Evolutionary conservation across 2,329 filamentous ascomycete species (phyloP).

Genomic region (Cadophora malorum): DNA sequence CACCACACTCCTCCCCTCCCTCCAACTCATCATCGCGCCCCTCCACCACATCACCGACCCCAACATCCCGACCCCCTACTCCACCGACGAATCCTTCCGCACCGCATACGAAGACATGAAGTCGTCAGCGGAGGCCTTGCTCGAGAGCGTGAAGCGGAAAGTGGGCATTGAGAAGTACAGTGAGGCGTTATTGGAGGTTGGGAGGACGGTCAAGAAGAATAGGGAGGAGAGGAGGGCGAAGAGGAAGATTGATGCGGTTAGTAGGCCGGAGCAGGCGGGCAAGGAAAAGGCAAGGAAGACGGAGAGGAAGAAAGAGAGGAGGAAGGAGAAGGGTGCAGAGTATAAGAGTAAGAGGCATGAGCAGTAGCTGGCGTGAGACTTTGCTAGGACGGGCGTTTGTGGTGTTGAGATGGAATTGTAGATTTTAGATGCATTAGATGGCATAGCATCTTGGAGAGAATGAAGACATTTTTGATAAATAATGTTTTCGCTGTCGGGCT

Average conservation of each 20-base stretch:
- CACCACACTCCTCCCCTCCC: constrained; percentile 63
- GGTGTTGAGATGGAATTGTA: background rate
- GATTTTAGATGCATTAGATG: background rate
- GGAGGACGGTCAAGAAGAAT: constrained; percentile 73
- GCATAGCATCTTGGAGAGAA: too few relatives aligned
- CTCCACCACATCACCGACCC: constrained; percentile 87
- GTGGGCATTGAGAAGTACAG: constrained; percentile 83
- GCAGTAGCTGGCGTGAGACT: constrained; percentile 24
- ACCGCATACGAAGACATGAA: constrained; percentile 73
- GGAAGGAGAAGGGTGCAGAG: constrained; percentile 78
- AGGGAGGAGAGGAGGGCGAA: constrained; percentile 80
- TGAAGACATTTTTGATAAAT: too few relatives aligned
- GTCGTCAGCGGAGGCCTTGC: constrained; percentile 74
- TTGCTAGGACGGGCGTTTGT: background rate
- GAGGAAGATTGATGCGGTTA: constrained; percentile 86
- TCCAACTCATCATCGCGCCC: constrained; percentile 69
- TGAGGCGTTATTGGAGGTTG: constrained; percentile 73
- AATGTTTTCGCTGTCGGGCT: too few relatives aligned
- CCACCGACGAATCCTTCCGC: constrained; percentile 73
- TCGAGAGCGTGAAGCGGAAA: constrained; percentile 84
- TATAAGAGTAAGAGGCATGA: constrained; percentile 55
- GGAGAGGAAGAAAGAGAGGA: constrained; percentile 82
- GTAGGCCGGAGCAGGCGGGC: constrained; percentile 79
- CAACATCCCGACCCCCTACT: constrained; percentile 73
- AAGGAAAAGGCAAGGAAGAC: constrained; percentile 82